phyloP scores from a whole-genome alignment of 2,329 filamentous ascomycete genomes.

The Aspergillus neoniger region DNA sequence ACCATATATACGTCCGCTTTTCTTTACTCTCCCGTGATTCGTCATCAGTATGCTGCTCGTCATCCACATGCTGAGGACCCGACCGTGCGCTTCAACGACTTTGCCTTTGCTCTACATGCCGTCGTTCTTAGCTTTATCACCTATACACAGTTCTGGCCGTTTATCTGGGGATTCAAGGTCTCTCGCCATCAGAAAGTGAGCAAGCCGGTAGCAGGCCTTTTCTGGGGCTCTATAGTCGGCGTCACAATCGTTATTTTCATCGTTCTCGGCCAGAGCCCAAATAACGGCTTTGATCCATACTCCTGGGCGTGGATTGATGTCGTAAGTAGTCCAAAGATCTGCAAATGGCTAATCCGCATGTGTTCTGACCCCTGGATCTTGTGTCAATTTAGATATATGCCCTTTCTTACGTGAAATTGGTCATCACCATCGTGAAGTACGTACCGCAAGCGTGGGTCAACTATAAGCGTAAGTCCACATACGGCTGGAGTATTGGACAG shows the following conservation, averaged over 20 bases:
- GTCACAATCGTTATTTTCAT: slow-evolving; percentile 41
- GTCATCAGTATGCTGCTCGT: slow-evolving; percentile 78
- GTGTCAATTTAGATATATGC: slow-evolving; percentile 56
- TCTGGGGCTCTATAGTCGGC: slow-evolving; percentile 64
- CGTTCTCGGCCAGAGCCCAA: slow-evolving; percentile 45
- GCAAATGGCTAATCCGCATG: background rate
- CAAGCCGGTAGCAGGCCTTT: slow-evolving; percentile 67
- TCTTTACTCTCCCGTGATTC: slow-evolving; percentile 75
- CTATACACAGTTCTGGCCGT: slow-evolving; percentile 74
- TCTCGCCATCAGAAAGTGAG: slow-evolving; percentile 57
- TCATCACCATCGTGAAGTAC: slow-evolving; percentile 90
- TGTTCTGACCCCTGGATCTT: background rate
- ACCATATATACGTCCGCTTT: slow-evolving; percentile 73
- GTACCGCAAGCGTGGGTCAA: slow-evolving; percentile 83
- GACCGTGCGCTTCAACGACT: slow-evolving; percentile 86
- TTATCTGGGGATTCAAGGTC: slow-evolving; percentile 73
- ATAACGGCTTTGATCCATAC: slow-evolving; percentile 49
- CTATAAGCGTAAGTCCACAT: slow-evolving; percentile 78
- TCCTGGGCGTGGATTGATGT: slow-evolving; percentile 67
- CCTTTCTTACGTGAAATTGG: slow-evolving; percentile 83
- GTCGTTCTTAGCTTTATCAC: slow-evolving; percentile 69
- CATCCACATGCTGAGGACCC: slow-evolving; percentile 73
- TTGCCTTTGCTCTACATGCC: slow-evolving; percentile 83
- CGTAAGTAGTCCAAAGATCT: slow-evolving; percentile 44
- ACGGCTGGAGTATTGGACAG: slow-evolving; percentile 82